Base-by-base conservation (phyloP, 441 rosid species). In the Codiaeum variegatum region DNA sequence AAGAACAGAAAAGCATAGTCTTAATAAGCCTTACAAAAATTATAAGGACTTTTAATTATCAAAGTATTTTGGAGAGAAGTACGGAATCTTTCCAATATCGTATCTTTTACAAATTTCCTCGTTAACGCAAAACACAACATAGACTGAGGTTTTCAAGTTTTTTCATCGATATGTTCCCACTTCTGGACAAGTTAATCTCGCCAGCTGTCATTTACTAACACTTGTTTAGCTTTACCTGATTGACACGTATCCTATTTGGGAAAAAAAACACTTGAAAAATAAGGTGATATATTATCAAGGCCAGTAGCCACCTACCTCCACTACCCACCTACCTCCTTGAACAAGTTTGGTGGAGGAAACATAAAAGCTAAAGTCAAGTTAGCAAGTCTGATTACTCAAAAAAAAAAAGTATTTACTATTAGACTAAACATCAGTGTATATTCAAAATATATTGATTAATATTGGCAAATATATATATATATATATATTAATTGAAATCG, bases 1-100 rank as follows among this genome's bases (percentile, higher is more conserved):
- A n/a, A n/a, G n/a, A n/a, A n/a, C n/a, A n/a, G n/a, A n/a, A n/a
- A n/a, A n/a, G n/a, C n/a, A n/a, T n/a, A n/a, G n/a, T n/a, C n/a
- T n/a, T n/a, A n/a, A n/a, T n/a, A n/a, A n/a, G n/a, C n/a, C n/a
- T n/a, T n/a, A n/a, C n/a, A n/a, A n/a, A 61, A 31, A 3, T 73
- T 68, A 79, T 66, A 72, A 82, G 79, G 74, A 40, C 46, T 38
- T 76, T 47, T 40, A 24, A 6, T 69, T 75, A 72, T 75, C 76
- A 46, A 69, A 0, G 2, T 9, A 1, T 16, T 8, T 9, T 2
- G 6, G 7, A 42, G 70, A 70, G 12, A 76, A 68, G 76, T 82
- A 76, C 75, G 77, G 67, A 47, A 3, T 19, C 32, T 1, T 15
- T 16, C 8, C 3, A 1, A 0, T 18, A 0, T 9, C 31, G 42